Conservation (phyloP, 108 stramenopile species). For the Skeletonema potamos region DNA sequence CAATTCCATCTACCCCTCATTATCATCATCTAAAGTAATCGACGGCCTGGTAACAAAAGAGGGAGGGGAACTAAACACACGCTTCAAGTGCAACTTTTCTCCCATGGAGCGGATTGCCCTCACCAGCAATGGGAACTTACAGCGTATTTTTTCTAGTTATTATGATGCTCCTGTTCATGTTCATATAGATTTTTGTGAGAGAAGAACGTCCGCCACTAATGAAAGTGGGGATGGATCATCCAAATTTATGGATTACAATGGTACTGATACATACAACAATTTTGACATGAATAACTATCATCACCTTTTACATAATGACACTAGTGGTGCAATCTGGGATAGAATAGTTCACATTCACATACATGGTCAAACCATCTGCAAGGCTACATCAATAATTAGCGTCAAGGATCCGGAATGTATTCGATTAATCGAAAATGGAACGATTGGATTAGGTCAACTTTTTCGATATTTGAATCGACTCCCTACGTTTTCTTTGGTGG, state of each 20-base stretch:
- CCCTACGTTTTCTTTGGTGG: constrained; percentile 67
- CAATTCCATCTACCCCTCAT: not conserved
- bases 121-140: constrained; percentile 85
- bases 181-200: constrained; percentile 58
- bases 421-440: constrained; percentile 64
- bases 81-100: constrained; percentile 41
- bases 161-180: constrained; percentile 84
- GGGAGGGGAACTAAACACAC: constrained; percentile 40
- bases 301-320: not conserved
- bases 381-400: constrained; percentile 62
- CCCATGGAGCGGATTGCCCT: constrained; percentile 83
- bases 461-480: constrained; percentile 77
- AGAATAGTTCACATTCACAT: constrained; percentile 49
- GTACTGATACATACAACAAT: not conserved
- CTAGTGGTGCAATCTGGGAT: constrained; percentile 50
- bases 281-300: not conserved
- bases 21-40: not conserved
- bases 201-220: not conserved
- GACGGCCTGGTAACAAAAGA: constrained; percentile 53
- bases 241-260: not conserved
- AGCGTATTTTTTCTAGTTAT: constrained; percentile 78
- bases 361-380: constrained; percentile 58
- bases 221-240: not conserved
- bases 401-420: constrained; percentile 53
- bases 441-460: constrained; percentile 77